Percentiles rank a stretch among this genome's conserved stretches.
Conservation (phyloP, 257 asterid species). For the Jacaranda mimosifolia region DNA sequence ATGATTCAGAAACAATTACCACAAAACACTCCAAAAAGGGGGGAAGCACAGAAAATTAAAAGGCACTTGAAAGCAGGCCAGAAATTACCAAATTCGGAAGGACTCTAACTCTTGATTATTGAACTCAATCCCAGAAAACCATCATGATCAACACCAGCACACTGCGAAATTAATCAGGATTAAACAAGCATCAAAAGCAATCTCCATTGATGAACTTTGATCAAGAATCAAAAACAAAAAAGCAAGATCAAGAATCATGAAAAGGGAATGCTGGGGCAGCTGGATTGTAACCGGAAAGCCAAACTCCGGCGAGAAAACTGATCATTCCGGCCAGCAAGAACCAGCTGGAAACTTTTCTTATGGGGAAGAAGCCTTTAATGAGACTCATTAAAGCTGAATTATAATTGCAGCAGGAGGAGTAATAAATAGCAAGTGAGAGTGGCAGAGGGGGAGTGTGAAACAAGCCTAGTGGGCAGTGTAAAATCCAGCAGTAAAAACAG, state of each 20-base stretch:
- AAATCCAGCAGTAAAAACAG: slow-evolving; percentile 34
- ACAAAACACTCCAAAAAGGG: slow-evolving; percentile 15
- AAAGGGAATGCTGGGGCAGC: background rate
- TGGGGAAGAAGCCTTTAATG: background rate
- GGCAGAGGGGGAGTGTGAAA: too few species aligned
- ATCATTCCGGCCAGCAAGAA: slow-evolving; percentile 26
- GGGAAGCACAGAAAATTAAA: background rate
- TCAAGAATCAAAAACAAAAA: background rate
- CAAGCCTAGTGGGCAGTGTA: slow-evolving; percentile 30
- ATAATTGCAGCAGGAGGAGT: slow-evolving; percentile 25
- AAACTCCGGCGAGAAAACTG: slow-evolving; percentile 28
- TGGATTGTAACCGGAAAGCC: background rate
- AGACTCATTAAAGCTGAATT: slow-evolving; percentile 24
- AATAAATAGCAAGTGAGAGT: slow-evolving; percentile 38
- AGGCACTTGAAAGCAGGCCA: slow-evolving; percentile 3
- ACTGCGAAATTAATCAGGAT: slow-evolving; percentile 22
- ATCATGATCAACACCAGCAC: slow-evolving; percentile 18
- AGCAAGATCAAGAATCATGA: slow-evolving; percentile 18
- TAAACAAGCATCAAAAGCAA: background rate
- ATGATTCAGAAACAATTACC: slow-evolving; percentile 20
- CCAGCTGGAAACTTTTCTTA: background rate
- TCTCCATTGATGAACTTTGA: background rate
- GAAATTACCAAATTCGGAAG: slow-evolving; percentile 52
- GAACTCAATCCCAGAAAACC: slow-evolving; percentile 17
- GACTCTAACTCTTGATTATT: slow-evolving; percentile 9